Percentiles rank a stretch among this genome's conserved stretches.
Evolutionary conservation across 2,329 filamentous ascomycete species (phyloP).

Genomic region (Coleophoma cylindrospora): DNA sequence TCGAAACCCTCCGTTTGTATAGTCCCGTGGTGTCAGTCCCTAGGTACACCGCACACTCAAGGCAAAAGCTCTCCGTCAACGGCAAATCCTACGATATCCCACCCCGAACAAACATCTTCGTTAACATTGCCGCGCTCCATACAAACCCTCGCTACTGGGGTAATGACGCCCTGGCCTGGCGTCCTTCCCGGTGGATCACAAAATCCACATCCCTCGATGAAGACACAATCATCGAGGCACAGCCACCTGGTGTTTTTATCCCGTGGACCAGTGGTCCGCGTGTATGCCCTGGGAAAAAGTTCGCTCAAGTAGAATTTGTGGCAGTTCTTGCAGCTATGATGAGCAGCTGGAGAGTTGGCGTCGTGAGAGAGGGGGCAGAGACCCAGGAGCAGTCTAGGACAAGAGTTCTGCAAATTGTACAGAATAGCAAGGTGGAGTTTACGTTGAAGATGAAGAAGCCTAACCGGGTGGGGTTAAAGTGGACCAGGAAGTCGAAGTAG

Average conservation of each 20-base stretch:
- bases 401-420: neutral
- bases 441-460: conserved; percentile 1
- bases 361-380: neutral
- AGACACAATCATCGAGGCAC: neutral
- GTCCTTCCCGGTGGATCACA: conserved; percentile 12
- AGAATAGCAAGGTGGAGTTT: neutral
- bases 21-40: conserved; percentile 50
- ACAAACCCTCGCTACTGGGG: conserved; percentile 12
- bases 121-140: conserved; percentile 3
- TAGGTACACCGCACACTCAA: conserved; percentile 31
- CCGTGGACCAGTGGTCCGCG: conserved; percentile 11
- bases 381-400: neutral
- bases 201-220: neutral
- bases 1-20: conserved; percentile 47
- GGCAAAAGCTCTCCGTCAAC: conserved; percentile 1
- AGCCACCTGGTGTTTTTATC: conserved; percentile 6
- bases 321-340: conserved; percentile 9
- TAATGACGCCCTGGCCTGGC: conserved; percentile 6
- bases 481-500: neutral
- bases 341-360: neutral
- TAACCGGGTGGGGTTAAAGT: neutral
- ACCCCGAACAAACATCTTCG: conserved; percentile 31
- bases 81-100: conserved; percentile 10
- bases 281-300: conserved; percentile 16
- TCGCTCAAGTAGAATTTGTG: conserved; percentile 17